Base-by-base conservation (phyloP, 768 basidiomycete species). In the Psilocybe cyanescens region DNA sequence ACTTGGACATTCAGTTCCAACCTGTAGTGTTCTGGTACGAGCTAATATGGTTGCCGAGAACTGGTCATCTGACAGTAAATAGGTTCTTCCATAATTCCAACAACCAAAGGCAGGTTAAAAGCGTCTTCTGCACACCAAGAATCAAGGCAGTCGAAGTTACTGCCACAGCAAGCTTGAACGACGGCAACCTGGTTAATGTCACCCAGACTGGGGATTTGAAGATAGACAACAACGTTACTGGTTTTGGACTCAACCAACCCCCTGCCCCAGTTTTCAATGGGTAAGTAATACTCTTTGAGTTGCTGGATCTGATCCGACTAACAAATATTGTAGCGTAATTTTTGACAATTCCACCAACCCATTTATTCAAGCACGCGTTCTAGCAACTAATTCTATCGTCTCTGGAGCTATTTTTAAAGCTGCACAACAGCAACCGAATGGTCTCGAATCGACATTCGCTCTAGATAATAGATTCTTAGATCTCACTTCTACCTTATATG, bases 21-120 rank as follows among this genome's bases (percentile, higher is more conserved):
- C 86, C 89, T 7, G 86, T 90, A 46, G 80, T 90, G 75, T 91
- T 90, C 66, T 91, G 88, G 88, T 89, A 71, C 11, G 72, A 11
- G 44, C n/a, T 2, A 24, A 46, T 24, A 17, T 41, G 53, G 31
- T 6, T 52, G 11, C 28, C 14, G 17, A n/a, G 30, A 51, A 31
- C 39, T 19, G 33, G 24, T 47, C 17, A 51, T 57, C 14, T 19
- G 39, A 46, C 59, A 11, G 39, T 31, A 62, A 52, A 9, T 54
- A 70, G 79, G 79, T 80, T 70, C 69, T 88, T 79, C 69, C 76
- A 82, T 56, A 64, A 64, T 16, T 69, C 76, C 47, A 66, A 68
- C 51, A 65, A 71, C 16, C 73, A 62, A 24, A 70, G 75, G 11
- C 75, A 85, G 60, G 82, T 79, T 0, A 76, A 78, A 55, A 79